Evolutionary conservation across 352 stramenopile species (phyloP), one percentile per base, ranked within the genome.

Genomic region (Pilasporangium apinafurcum): DNA sequence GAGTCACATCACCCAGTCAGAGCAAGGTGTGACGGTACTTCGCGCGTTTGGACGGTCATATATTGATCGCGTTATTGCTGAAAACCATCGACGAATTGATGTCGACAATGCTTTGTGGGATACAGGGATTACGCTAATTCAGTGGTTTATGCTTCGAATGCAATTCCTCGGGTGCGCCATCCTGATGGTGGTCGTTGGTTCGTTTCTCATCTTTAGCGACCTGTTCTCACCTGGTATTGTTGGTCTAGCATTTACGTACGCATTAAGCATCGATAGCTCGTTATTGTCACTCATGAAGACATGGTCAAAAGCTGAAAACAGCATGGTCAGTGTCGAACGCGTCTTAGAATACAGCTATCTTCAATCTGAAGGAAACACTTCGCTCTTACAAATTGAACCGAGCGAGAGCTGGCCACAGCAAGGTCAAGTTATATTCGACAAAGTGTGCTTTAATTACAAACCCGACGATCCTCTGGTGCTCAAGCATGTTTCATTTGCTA

Each of bases 171-270:
- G 65, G 2, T 69, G 54, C 45, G 56, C 37, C 7, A 38, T 80
- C 8, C 43, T 77, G 1, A 55, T 62, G 13, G 46, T 55, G 7
- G 34, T 78, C 8, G 62, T 78, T 0, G 60, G 49, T 1, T 60
- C 53, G 17, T 38, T 78, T 10, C 41, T 76, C 2, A 59, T 64
- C 20, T 56, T 82, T 6, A 54, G 44, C 16, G 46, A 49, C 1
- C n/a, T n/a, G n/a, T 14, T 47, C 12, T 4, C 63, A 0, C 62
- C 87, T 4, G 83, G 82, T 9, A 37, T 97, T 8, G 65, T 86
- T 12, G 89, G 71, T 4, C 50, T 97, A 16, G 59, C 94, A 2
- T 87, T 97, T 40, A 83, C 83, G 14, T 97, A 93, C 64, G 71
- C 68, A 18, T 59, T 88, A 4, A 88, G 86, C 29, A 77, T 97